These are phyloP conservation scores for Vaccinium vitisidaea DNA, from an alignment of 148 eudicot genomes.

Conservation along the genomic window DNA sequence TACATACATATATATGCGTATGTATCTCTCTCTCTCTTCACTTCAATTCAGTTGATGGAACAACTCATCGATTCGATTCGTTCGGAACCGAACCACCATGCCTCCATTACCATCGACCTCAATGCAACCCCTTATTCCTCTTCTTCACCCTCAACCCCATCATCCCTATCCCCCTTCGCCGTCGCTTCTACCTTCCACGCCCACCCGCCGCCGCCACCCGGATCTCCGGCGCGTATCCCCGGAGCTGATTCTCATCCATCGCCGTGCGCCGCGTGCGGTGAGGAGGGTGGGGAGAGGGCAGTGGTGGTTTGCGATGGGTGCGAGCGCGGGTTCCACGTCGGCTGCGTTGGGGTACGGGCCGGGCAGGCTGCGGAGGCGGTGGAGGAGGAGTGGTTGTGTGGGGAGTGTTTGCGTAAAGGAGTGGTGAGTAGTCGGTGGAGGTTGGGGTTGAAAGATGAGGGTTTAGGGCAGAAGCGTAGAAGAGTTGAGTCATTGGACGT, in stretches of 20 bases:
- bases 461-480: conserved; percentile 10
- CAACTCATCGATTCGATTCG: conserved; percentile 31
- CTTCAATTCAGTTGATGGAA: conserved; percentile 27
- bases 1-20: no score
- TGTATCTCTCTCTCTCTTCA: background rate
- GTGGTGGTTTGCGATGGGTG: conserved; percentile 52
- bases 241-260: conserved; percentile 19
- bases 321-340: conserved; percentile 54
- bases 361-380: background rate
- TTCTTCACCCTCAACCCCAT: background rate
- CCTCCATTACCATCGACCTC: conserved; percentile 45
- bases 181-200: conserved; percentile 44
- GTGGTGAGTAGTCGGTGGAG: conserved; percentile 41
- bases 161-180: conserved; percentile 26
- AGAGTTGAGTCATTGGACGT: conserved; percentile 30
- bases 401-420: conserved; percentile 24
- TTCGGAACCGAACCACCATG: conserved; percentile 10
- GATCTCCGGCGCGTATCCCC: conserved; percentile 44
- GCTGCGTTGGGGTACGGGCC: conserved; percentile 27
- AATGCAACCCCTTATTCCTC: conserved; percentile 47
- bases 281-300: conserved; percentile 19
- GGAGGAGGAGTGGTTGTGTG: conserved; percentile 54
- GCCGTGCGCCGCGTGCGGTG: conserved; percentile 23
- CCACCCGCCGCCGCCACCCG: conserved; percentile 27
- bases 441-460: conserved; percentile 31